These are phyloP conservation scores for Rhizophagus sp. DNA, from an alignment of 192 early-diverging fungal species.

Conservation along the genomic window DNA sequence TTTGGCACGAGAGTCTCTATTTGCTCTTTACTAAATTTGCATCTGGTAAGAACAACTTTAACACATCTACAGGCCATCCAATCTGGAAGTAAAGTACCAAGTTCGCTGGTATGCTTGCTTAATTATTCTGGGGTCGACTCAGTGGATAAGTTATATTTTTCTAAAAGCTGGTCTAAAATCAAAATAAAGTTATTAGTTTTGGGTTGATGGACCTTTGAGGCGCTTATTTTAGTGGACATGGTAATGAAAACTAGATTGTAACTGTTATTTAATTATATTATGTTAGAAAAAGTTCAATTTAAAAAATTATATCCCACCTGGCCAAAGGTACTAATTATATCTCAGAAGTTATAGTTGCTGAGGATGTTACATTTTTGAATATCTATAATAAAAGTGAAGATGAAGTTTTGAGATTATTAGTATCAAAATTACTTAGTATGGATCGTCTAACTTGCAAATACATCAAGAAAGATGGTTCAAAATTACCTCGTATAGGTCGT, in stretches of 20 bases:
- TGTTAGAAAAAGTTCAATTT: neutral
- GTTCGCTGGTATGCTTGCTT: neutral
- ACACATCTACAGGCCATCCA: neutral
- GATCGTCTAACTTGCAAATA: too few species aligned
- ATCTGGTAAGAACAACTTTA: neutral
- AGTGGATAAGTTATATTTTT: constrained; percentile 2
- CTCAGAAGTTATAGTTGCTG: too few species aligned
- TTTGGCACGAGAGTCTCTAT: constrained; percentile 6
- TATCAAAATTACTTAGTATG: too few species aligned
- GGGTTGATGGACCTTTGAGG: neutral
- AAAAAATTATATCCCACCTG: too few species aligned
- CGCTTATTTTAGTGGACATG: neutral
- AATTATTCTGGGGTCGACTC: neutral
- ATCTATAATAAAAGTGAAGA: too few species aligned
- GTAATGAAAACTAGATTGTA: neutral
- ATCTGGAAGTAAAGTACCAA: neutral
- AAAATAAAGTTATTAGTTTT: neutral
- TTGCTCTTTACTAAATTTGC: neutral
- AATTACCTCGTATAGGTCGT: too few species aligned
- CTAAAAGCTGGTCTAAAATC: neutral
- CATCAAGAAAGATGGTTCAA: too few species aligned
- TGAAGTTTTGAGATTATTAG: too few species aligned
- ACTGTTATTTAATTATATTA: neutral
- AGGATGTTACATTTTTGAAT: too few species aligned
- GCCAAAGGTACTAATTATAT: too few species aligned